Evolutionary conservation across 495 filamentous ascomycete species (phyloP).

Genomic region (Podospora sp.): DNA sequence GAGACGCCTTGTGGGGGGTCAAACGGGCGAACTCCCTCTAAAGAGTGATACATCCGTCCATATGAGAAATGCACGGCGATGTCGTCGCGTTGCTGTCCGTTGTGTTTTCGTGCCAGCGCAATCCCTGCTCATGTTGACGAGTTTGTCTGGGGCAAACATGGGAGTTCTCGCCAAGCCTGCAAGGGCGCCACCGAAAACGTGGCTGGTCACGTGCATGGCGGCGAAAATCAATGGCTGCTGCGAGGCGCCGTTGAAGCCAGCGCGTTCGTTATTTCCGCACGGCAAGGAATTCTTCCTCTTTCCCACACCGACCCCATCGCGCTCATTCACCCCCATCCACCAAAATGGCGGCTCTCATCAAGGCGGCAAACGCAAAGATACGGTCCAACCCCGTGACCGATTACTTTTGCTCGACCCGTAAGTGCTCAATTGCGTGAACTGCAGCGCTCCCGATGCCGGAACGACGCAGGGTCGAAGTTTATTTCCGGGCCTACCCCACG

Average conservation of each 20-base stretch:
- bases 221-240: not conserved
- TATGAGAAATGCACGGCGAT: too few relatives aligned
- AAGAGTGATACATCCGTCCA: too few relatives aligned
- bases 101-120: not conserved
- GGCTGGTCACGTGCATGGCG: not conserved
- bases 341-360: slow-evolving; percentile 80
- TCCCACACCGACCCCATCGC: not conserved
- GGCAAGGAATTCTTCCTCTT: not conserved
- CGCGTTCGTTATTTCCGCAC: not conserved
- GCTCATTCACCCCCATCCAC: not conserved
- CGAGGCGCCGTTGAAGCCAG: not conserved
- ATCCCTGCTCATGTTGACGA: not conserved
- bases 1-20: too few relatives aligned
- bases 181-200: not conserved
- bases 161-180: not conserved
- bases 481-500: not conserved
- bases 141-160: not conserved
- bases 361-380: slow-evolving; percentile 91
- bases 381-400: slow-evolving; percentile 79
- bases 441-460: not conserved
- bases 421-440: slow-evolving; percentile 43
- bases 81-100: too few relatives aligned
- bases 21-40: too few relatives aligned
- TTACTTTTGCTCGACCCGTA: slow-evolving; percentile 96
- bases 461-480: not conserved